A percentile compares a stretch with the other conserved stretches of the same genome.
phyloP scores from a whole-genome alignment of 2,329 filamentous ascomycete genomes.

The Venturia pyrina region DNA sequence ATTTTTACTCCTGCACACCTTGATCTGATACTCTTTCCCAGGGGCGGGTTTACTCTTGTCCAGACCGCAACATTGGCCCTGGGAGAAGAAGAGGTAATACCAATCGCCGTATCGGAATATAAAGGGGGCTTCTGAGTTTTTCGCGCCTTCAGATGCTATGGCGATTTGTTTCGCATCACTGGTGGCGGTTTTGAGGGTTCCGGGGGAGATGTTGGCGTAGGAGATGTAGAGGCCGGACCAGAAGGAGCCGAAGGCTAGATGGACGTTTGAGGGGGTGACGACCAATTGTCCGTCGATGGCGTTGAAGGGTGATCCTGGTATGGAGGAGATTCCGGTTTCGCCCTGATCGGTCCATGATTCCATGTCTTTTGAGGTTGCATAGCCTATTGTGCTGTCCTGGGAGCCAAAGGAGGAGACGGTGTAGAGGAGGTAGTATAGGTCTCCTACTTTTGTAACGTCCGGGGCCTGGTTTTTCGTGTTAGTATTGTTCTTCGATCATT shows the following conservation, averaged over 20 bases:
- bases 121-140: slow-evolving; percentile 47
- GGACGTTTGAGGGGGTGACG: slow-evolving; percentile 32
- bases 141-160: slow-evolving; percentile 40
- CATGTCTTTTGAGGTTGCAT: slow-evolving; percentile 40
- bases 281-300: slow-evolving; percentile 44
- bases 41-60: slow-evolving; percentile 40
- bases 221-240: slow-evolving; percentile 52
- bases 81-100: slow-evolving; percentile 56
- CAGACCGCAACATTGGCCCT: slow-evolving; percentile 53
- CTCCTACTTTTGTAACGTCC: slow-evolving; percentile 48
- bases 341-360: slow-evolving; percentile 53
- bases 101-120: slow-evolving; percentile 46
- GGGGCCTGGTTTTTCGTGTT: slow-evolving; percentile 41
- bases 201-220: slow-evolving; percentile 28
- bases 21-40: slow-evolving; percentile 57
- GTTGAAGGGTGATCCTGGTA: slow-evolving; percentile 32
- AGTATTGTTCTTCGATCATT: background rate
- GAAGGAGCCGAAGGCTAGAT: slow-evolving; percentile 57
- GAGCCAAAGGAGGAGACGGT: slow-evolving; percentile 52
- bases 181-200: slow-evolving; percentile 22
- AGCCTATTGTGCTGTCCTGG: slow-evolving; percentile 52
- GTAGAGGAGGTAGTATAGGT: slow-evolving; percentile 56
- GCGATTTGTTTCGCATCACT: slow-evolving; percentile 33
- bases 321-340: slow-evolving; percentile 38
- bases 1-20: slow-evolving; percentile 49